Percentiles rank a stretch among this genome's conserved stretches.
Evolutionary conservation across 345 rosid genomes (phyloP).

Genomic region (Salix udensis): DNA sequence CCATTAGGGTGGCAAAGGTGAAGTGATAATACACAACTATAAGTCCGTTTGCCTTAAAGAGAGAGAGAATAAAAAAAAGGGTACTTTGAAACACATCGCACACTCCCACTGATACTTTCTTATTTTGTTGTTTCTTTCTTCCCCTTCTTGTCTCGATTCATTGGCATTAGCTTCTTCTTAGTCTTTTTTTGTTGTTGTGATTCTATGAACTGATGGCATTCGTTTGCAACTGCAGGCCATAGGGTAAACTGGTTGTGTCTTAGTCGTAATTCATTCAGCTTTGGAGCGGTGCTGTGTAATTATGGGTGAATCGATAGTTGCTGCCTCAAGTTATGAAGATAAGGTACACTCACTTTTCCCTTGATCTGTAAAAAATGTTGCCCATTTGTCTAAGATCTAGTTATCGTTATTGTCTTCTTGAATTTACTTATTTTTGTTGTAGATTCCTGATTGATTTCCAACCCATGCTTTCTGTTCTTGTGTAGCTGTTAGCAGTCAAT

Average conservation of each 20-base stretch:
- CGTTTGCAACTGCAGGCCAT: slow-evolving; percentile 15
- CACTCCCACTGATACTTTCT: slow-evolving; percentile 18
- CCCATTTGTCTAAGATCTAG: slow-evolving; percentile 18
- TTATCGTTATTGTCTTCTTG: slow-evolving; percentile 20
- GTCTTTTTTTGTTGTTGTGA: slow-evolving; percentile 16
- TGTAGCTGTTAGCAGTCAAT: slow-evolving; percentile 31
- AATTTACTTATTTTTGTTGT: slow-evolving; percentile 10
- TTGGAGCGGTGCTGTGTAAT: slow-evolving; percentile 20
- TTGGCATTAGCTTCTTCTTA: slow-evolving; percentile 17
- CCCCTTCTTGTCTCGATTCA: slow-evolving; percentile 29
- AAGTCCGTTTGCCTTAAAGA: not conserved
- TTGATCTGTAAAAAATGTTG: slow-evolving; percentile 23
- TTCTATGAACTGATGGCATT: slow-evolving; percentile 14
- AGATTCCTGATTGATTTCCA: slow-evolving; percentile 6
- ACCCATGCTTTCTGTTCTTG: slow-evolving; percentile 14
- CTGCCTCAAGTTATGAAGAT: slow-evolving; percentile 40
- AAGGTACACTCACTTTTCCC: slow-evolving; percentile 47
- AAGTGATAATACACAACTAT: not conserved
- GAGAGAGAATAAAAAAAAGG: not conserved
- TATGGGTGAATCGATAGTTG: slow-evolving; percentile 58
- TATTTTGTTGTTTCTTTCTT: slow-evolving; percentile 18
- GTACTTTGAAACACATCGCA: slow-evolving; percentile 33
- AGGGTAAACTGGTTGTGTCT: slow-evolving; percentile 11
- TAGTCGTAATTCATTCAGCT: slow-evolving; percentile 24
- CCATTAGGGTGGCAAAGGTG: slow-evolving; percentile 19